Percentiles rank a stretch among this genome's conserved stretches.
phyloP scores from a whole-genome alignment of 164 flowering plant genomes.

The Amborella trichopoda region DNA sequence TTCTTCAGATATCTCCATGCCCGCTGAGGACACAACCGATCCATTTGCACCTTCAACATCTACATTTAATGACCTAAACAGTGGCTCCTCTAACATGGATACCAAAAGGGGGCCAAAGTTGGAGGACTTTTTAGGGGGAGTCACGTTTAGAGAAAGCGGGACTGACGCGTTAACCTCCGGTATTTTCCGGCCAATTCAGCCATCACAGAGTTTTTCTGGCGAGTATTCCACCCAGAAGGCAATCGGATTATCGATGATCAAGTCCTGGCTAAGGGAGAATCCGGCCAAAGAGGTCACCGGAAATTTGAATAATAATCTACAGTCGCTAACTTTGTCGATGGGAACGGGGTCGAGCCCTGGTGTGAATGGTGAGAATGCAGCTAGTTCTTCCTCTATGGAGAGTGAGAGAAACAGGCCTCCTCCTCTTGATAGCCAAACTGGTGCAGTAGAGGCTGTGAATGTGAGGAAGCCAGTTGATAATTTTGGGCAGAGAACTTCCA shows the following conservation, averaged over 20 bases:
- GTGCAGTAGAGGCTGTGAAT: constrained; percentile 21
- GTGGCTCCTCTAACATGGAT: neutral
- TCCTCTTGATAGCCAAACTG: neutral
- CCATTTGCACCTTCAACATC: no score
- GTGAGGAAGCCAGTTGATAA: constrained; percentile 54
- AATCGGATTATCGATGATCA: neutral
- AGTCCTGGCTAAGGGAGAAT: neutral
- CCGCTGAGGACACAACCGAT: no score
- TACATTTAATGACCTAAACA: no score
- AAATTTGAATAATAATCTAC: neutral
- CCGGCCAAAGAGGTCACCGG: neutral
- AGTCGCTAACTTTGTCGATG: neutral
- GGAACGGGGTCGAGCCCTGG: neutral
- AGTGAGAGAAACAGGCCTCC: neutral
- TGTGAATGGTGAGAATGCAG: neutral
- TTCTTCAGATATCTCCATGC: no score
- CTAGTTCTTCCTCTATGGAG: neutral
- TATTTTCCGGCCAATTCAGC: neutral
- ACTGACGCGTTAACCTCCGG: neutral
- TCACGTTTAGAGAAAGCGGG: neutral
- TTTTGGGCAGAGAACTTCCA: constrained; percentile 84
- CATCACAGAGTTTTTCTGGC: neutral
- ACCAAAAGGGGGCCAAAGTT: neutral
- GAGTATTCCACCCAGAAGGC: neutral
- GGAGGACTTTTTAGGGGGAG: neutral